Percentiles rank a stretch among this genome's conserved stretches.
Conservation (phyloP, 805 yeast genomes). For the Middelhovenomyces tepae region DNA sequence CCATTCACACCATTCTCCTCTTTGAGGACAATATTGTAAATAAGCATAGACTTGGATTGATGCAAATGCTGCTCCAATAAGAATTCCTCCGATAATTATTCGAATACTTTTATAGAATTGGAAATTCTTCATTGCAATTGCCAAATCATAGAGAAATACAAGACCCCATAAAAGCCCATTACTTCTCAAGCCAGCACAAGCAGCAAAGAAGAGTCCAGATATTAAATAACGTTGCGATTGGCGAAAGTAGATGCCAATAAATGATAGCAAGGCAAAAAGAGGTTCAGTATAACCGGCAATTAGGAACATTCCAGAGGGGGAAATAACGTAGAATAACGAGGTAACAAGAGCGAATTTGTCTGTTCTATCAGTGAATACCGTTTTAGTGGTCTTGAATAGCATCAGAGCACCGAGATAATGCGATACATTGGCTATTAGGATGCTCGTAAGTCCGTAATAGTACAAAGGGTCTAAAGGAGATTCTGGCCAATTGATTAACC, state of each 20-base stretch:
- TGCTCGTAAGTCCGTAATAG: conserved; percentile 37
- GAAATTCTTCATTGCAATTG: conserved; percentile 14
- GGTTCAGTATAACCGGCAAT: conserved; percentile 73
- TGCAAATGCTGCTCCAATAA: conserved; percentile 40
- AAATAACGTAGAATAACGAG: conserved; percentile 44
- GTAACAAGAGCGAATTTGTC: conserved; percentile 27
- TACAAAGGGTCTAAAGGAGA: conserved; percentile 24
- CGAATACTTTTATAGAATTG: not conserved
- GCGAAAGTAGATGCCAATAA: conserved; percentile 47
- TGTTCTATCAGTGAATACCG: conserved; percentile 16
- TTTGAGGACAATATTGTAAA: conserved; percentile 50
- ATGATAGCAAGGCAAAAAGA: conserved; percentile 50
- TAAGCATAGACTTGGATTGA: conserved; percentile 48
- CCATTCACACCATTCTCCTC: conserved; percentile 71
- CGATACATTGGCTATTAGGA: conserved; percentile 41
- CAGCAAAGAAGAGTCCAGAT: conserved; percentile 47
- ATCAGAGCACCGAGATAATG: conserved; percentile 44
- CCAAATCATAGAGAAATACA: conserved; percentile 51
- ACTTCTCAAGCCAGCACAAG: conserved; percentile 59
- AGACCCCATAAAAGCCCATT: conserved; percentile 71
- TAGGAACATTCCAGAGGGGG: conserved; percentile 76
- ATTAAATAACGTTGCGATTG: conserved; percentile 34
- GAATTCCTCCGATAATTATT: conserved; percentile 45
- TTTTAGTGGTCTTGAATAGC: conserved; percentile 41
- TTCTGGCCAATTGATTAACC: conserved; percentile 7